Evolutionary conservation across 345 rosid species (phyloP).

Genomic region (Streptanthus diversifolius): DNA sequence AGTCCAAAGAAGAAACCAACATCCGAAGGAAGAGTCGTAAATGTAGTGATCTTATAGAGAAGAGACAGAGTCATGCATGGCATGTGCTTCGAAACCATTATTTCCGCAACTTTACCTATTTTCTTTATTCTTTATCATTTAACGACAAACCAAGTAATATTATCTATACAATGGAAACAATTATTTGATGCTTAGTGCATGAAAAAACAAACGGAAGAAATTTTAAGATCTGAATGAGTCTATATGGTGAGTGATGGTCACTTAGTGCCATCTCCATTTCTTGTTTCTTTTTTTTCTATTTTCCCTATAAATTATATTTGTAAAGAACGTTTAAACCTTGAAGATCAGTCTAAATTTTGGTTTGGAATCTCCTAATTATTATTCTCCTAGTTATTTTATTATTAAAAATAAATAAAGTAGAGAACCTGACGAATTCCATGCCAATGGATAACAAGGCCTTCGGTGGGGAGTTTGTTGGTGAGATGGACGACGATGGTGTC

Average conservation of each 20-base stretch:
- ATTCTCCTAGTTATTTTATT: background rate
- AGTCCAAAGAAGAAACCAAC: background rate
- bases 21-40: constrained; percentile 1
- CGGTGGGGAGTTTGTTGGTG: constrained; percentile 67
- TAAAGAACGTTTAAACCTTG: background rate
- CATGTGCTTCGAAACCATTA: constrained; percentile 22
- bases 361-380: background rate
- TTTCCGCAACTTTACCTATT: constrained; percentile 5
- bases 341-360: background rate
- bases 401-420: background rate
- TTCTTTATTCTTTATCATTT: constrained; percentile 4
- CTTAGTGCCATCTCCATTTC: background rate
- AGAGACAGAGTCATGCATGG: constrained; percentile 22
- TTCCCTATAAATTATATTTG: background rate
- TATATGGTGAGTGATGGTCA: background rate
- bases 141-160: constrained; percentile 4
- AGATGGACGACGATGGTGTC: constrained; percentile 61
- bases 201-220: background rate
- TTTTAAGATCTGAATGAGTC: background rate
- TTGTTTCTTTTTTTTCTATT: background rate
- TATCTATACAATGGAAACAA: background rate
- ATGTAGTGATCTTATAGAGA: constrained; percentile 1
- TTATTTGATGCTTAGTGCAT: background rate
- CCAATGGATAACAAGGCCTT: constrained; percentile 92
- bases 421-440: constrained; percentile 84